Evolutionary conservation across 768 basidiomycete genomes (phyloP), one percentile per base, ranked within the genome.

Genomic region (Mrakia frigida): DNA sequence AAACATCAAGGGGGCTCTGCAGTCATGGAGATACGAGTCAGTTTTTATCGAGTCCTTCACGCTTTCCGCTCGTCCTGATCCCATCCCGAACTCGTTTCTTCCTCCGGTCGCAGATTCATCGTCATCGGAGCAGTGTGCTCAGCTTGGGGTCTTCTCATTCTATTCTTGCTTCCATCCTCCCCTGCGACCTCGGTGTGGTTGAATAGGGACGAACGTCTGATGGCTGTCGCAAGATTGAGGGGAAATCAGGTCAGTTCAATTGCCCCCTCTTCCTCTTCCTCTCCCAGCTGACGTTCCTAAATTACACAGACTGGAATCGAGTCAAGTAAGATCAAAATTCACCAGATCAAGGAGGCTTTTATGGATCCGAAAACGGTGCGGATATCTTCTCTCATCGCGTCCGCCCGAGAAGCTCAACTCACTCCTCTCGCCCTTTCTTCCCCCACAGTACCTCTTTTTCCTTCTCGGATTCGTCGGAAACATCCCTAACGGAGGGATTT

Each of bases 1-100:
- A 13, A 77, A 82, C 28, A 83, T 83, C 80, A 81, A 82, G n/a
- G 82, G 82, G 5, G 71, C 80, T 0, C 80, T 85, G 9, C 75
- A 80, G 1, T 80, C 80, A 3, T 85, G 84, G 84, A 73, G 79
- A 63, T 84, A 84, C 78, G 84, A 85, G 67, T 79, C 53, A 56
- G 77, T 84, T 5, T 6, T 28, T n/a, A 5, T 33, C 31, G 6
- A 5, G 83, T 80, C 56, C 79, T 76, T 41, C 21, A 11, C 59
- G 21, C n/a, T 11, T 14, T 28, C 72, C 3, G 31, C 9, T 71
- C 13, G 14, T 37, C n/a, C n/a, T n/a, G n/a, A n/a, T n/a, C n/a
- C n/a, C n/a, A n/a, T 65, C 39, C 11, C 18, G 28, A 46, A 7
- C 18, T 46, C 43, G 43, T 46, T 46, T 46, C 43, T 7, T 46